Evolutionary conservation across 768 basidiomycete genomes (phyloP).

Genomic region (Pleurotus djamor): DNA sequence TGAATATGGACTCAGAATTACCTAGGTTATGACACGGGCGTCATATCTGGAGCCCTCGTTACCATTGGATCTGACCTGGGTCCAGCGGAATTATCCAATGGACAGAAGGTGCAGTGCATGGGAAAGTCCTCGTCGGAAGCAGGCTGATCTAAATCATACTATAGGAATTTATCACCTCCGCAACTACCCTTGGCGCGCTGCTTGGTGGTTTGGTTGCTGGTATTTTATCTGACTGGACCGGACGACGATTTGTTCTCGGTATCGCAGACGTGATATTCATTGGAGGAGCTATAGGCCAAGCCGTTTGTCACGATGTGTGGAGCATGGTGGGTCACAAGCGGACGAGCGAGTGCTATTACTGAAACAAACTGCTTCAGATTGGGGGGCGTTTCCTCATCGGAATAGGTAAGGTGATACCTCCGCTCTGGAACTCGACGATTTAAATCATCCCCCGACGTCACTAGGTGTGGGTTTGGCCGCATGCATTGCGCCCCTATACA

Average conservation of each 20-base stretch:
- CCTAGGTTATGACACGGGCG: constrained; percentile 78
- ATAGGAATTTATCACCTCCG: constrained; percentile 78
- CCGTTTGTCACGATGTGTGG: constrained; percentile 67
- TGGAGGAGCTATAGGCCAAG: constrained; percentile 69
- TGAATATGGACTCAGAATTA: background rate
- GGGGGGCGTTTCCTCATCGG: constrained; percentile 76
- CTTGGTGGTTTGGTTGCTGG: constrained; percentile 74
- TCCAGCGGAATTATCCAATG: constrained; percentile 48
- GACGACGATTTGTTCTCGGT: constrained; percentile 61
- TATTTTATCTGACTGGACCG: constrained; percentile 67
- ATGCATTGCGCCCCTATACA: constrained; percentile 79
- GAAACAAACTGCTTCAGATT: constrained; percentile 34
- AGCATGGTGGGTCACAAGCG: constrained; percentile 48
- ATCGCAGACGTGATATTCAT: constrained; percentile 75
- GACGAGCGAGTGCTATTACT: background rate
- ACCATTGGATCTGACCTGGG: constrained; percentile 70
- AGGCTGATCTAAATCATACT: background rate
- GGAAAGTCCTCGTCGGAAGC: background rate
- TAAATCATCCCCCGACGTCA: background rate
- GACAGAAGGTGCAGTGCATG: constrained; percentile 56
- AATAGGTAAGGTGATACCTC: constrained; percentile 23
- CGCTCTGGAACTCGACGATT: too few species aligned
- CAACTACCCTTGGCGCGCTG: constrained; percentile 77
- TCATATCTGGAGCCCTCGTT: constrained; percentile 79
- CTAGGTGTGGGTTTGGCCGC: constrained; percentile 66